phyloP scores from a whole-genome alignment of 2,329 filamentous ascomycete genomes.

The Neopestalotiopsis sp. region DNA sequence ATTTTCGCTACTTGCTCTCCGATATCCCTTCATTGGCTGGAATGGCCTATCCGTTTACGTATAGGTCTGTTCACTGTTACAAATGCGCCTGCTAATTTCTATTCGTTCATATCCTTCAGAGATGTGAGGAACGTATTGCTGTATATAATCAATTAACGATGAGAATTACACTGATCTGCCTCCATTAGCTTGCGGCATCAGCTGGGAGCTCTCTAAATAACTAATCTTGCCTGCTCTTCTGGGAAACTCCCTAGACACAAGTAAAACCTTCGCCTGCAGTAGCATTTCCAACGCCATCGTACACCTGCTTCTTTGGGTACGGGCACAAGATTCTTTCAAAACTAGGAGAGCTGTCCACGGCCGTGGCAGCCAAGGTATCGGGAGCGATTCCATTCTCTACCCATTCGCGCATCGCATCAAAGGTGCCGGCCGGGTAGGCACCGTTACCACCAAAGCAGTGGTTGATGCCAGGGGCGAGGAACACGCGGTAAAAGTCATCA shows the following conservation, averaged over 20 bases:
- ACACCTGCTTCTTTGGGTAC: neutral
- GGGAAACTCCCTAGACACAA: neutral
- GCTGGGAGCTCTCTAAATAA: no score
- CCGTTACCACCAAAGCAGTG: constrained; percentile 9
- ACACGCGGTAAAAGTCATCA: constrained; percentile 13
- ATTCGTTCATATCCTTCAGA: no score
- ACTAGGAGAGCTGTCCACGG: neutral
- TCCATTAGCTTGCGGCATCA: no score
- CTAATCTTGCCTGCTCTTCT: no score
- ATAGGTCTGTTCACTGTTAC: no score
- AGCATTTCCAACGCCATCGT: neutral
- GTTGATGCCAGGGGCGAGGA: neutral
- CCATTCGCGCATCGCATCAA: constrained; percentile 3
- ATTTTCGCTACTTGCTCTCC: no score
- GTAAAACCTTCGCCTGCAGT: neutral
- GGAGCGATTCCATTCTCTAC: constrained; percentile 16
- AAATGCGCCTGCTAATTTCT: no score
- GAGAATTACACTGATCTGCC: no score
- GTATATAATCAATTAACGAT: no score
- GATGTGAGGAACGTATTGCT: no score
- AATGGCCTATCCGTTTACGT: no score
- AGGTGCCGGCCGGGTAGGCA: neutral
- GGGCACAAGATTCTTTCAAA: neutral
- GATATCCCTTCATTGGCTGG: no score
- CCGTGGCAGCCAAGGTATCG: neutral